Base-by-base conservation (phyloP, 495 filamentous ascomycete genomes). In the Xylaria grammica region DNA sequence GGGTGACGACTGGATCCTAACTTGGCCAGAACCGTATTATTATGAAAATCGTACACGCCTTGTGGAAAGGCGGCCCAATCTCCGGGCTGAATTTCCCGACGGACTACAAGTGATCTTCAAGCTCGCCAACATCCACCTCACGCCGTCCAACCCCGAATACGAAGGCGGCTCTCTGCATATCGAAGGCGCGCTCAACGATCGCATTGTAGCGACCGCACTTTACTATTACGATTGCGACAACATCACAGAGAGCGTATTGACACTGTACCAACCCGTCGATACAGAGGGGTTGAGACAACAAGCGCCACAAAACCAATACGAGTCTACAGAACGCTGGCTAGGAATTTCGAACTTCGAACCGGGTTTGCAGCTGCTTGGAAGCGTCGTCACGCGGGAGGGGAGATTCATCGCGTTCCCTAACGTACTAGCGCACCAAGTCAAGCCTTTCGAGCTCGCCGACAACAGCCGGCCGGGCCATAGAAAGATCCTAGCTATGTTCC, bases 191-290 rank as follows among this genome's bases (percentile, higher is more conserved):
- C 63, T 82, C 64, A 87, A 87, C 61, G 86, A 89, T 52, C 74
- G 72, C 22, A 88, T 89, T 44, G 80, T 79, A 50, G 86, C 85
- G 5, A 85, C 84, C 0, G 84, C 85, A 2, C 67, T 89, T 6
- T 89, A 86, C 72, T 88, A 87, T 76, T 89, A 86, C 68, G 84
- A 87, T 63, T 74, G 67, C 54, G 75, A 86, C 4, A 91, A 92
- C 70, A 84, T 90, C 56, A 87, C 82, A 5, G 71, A 80, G 6
- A 84, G 78, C 60, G 68, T 65, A 27, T 78, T 91, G 0, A 67
- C 77, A 0, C 88, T 90, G 68, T 81, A 82, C 15, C 77, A 84
- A 36, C 60, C 67, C 6, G 49, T 70, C 3, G 52, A 74, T 22
- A 30, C 71, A 0, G 38, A 65, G 17, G 52, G 67, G 4, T 6